A percentile compares a stretch with the other conserved stretches of the same genome.
Conservation (phyloP, 305 asterid species). For the Fraxinus paxiana region DNA sequence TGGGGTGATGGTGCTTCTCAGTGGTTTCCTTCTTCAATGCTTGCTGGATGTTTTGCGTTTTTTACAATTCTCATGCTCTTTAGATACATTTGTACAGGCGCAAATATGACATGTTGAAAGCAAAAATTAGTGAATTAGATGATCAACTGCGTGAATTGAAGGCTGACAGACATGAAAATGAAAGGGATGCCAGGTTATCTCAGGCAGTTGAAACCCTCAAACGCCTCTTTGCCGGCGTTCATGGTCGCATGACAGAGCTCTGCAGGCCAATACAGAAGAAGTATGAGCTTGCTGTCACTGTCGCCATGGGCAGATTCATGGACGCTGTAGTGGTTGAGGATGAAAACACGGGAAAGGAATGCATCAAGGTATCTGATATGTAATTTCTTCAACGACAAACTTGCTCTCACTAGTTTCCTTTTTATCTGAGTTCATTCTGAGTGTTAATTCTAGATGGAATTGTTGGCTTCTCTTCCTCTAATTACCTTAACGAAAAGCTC, state of each 20-base stretch:
- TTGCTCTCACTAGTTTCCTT: background rate
- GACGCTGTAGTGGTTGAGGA: conserved; percentile 98
- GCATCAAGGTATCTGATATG: conserved; percentile 68
- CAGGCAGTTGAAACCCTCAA: conserved; percentile 87
- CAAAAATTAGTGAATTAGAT: conserved; percentile 70
- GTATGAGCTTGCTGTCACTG: conserved; percentile 96
- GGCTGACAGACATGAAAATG: conserved; percentile 93
- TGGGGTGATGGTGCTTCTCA: conserved; percentile 26
- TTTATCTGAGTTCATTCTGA: conserved; percentile 17
- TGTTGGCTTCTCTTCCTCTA: background rate
- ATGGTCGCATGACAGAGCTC: conserved; percentile 98
- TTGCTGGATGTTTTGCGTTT: background rate
- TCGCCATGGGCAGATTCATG: conserved; percentile 99
- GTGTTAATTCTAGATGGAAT: conserved; percentile 12
- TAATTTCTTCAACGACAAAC: background rate
- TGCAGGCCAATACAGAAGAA: conserved; percentile 92
- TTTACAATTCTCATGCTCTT: conserved; percentile 14
- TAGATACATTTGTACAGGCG: conserved; percentile 40
- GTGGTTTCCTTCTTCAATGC: conserved; percentile 20
- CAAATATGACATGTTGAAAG: conserved; percentile 65
- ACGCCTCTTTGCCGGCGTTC: conserved; percentile 96
- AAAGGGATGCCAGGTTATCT: conserved; percentile 86
- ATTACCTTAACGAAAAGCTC: background rate
- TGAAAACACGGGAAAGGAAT: conserved; percentile 93
- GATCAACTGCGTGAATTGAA: conserved; percentile 83